Evolutionary conservation across 2,329 filamentous ascomycete species (phyloP).

Genomic region (Teratosphaeria destructans): DNA sequence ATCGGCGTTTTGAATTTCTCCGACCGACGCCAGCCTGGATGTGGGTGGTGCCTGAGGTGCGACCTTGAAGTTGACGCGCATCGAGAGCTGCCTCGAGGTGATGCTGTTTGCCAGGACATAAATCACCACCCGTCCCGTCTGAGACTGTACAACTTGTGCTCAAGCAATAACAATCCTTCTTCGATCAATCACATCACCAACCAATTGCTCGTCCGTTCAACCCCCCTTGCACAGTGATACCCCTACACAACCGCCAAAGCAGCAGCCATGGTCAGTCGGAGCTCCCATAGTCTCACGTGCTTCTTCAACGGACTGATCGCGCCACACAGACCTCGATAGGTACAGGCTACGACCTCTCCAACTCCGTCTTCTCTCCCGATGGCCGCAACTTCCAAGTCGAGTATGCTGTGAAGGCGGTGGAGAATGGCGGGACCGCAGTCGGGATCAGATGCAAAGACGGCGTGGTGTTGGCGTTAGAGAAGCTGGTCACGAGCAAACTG

Average conservation of each 20-base stretch:
- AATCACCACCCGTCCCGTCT: background rate
- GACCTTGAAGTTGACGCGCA: background rate
- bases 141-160: background rate
- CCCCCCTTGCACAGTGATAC: background rate
- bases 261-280: conserved; percentile 20
- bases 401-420: conserved; percentile 96
- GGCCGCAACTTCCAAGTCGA: conserved; percentile 97
- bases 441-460: conserved; percentile 97
- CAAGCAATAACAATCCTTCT: background rate
- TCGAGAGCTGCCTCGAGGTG: background rate
- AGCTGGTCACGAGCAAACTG: conserved; percentile 90
- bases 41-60: too few relatives aligned
- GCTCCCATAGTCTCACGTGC: background rate
- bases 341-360: conserved; percentile 97
- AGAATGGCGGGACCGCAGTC: conserved; percentile 92
- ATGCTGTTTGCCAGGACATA: background rate
- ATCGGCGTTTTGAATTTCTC: background rate
- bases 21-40: too few relatives aligned
- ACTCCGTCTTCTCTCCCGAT: conserved; percentile 99
- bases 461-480: conserved; percentile 91
- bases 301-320: background rate
- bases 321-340: conserved; percentile 83
- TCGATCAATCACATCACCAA: background rate
- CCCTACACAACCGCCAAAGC: conserved; percentile 1
- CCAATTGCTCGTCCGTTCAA: background rate